Evolutionary conservation across 108 stramenopile genomes (phyloP).

Genomic region (Epithemia pelagica): DNA sequence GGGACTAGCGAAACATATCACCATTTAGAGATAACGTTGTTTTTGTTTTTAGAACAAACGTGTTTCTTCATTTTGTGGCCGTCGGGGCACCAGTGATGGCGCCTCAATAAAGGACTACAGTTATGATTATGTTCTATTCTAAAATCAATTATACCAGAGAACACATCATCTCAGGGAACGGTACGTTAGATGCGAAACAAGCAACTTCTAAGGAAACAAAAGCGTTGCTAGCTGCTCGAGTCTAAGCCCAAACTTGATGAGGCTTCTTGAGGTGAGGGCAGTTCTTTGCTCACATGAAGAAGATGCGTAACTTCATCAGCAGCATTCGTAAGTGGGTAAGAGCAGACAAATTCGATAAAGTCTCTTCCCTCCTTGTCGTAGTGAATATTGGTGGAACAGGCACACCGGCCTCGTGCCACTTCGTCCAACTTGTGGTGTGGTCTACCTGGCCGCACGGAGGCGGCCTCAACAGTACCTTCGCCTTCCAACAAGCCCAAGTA

Average conservation of each 20-base stretch:
- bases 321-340: slow-evolving; percentile 72
- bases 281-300: slow-evolving; percentile 40
- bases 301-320: slow-evolving; percentile 49
- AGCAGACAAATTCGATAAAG: slow-evolving; percentile 66
- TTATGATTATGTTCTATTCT: too few relatives aligned
- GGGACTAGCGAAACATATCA: too few relatives aligned
- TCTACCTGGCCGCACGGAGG: slow-evolving; percentile 22
- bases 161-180: too few relatives aligned
- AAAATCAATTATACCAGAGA: too few relatives aligned
- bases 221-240: neutral
- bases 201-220: too few relatives aligned
- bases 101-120: too few relatives aligned
- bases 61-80: too few relatives aligned
- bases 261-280: slow-evolving; percentile 19
- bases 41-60: too few relatives aligned
- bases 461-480: slow-evolving; percentile 26
- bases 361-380: slow-evolving; percentile 57
- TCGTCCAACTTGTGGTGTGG: slow-evolving; percentile 41
- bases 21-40: too few relatives aligned
- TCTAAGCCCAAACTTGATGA: neutral
- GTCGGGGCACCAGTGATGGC: too few relatives aligned
- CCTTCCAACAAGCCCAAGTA: slow-evolving; percentile 46
- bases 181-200: too few relatives aligned
- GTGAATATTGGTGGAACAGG: slow-evolving; percentile 55
- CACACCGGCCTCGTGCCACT: slow-evolving; percentile 40